These are phyloP conservation scores for Solanum chaucha DNA, from an alignment of 257 asterid species.

Conservation along the genomic window DNA sequence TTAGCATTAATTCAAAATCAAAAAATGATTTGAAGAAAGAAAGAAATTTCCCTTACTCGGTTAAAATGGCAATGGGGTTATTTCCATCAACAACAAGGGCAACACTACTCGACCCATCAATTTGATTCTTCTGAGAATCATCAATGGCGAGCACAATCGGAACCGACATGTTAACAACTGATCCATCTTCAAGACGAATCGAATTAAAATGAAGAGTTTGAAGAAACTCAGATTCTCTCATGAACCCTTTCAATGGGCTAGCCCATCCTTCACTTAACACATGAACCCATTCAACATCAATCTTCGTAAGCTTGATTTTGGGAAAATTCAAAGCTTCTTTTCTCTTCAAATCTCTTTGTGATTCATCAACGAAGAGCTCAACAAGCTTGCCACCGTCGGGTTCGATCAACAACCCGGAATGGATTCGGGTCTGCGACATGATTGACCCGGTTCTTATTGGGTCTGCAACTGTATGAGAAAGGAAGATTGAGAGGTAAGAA, in stretches of 20 bases:
- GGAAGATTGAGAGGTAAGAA: conserved; percentile 4
- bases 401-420: conserved; percentile 43
- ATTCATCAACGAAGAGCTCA: conserved; percentile 47
- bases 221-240: conserved; percentile 96
- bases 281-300: conserved; percentile 92
- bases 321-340: conserved; percentile 44
- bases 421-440: conserved; percentile 12
- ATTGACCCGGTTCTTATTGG: conserved; percentile 13
- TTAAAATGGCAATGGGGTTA: conserved; percentile 50
- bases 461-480: conserved; percentile 4
- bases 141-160: conserved; percentile 92
- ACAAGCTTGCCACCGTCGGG: conserved; percentile 86
- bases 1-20: not conserved
- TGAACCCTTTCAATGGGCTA: conserved; percentile 83
- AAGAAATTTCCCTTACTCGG: conserved; percentile 30
- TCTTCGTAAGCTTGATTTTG: conserved; percentile 42
- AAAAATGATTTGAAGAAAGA: not conserved
- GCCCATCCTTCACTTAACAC: conserved; percentile 99
- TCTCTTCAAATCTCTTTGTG: conserved; percentile 34
- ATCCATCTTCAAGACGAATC: conserved; percentile 62
- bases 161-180: conserved; percentile 85
- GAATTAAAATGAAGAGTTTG: conserved; percentile 93
- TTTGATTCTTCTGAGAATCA: conserved; percentile 46
- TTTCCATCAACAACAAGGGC: conserved; percentile 51
- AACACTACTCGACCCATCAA: conserved; percentile 48